Evolutionary conservation across 345 rosid genomes (phyloP), one percentile per base, ranked within the genome.

Genomic region (Firmiana major): DNA sequence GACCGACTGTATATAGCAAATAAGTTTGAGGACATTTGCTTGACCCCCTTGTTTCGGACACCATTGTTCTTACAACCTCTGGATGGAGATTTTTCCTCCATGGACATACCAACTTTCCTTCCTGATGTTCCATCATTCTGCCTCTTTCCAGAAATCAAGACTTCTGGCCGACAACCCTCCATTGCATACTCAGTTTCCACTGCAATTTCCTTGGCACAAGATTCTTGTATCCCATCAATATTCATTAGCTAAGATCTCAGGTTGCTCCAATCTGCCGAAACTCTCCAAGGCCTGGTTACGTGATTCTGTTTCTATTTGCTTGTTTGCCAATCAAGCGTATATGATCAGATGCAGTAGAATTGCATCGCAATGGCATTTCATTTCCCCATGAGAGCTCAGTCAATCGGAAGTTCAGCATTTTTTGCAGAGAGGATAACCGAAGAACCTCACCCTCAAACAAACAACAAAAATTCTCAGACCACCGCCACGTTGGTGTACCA

Each of bases 401-500:
- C 86, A 16, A 10, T 79, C 24, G 63, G 78, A 19, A 70, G 46
- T 21, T 10, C 73, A 13, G 81, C 83, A 5, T 69, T 80, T 6
- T 77, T 75, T 55, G 83, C 76, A 5, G 90, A 89, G 21, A 88
- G 82, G 80, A 65, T 85, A 77, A 67, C 84, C 24, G 90, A 88
- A 5, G 91, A 89, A 63, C 88, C 88, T 5, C 48, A 73, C 26
- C 79, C 67, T 24, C 57, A 45, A 6, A 42, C 66, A 5, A 80
- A 81, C 13, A 76, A 64, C 34, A 88, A 82, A 72, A 83, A 86
- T 0, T 87, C 86, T 13, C 93, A 91, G 71, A 87, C 88, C 89
- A 88, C 90, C 2, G 93, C 89, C 36, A 87, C 89, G 3, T 85
- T 86, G 65, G 78, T 86, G 6, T 89, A 89, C 79, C 93, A 86